phyloP scores from a whole-genome alignment of 306 rosid species.

The Betula pendula region DNA sequence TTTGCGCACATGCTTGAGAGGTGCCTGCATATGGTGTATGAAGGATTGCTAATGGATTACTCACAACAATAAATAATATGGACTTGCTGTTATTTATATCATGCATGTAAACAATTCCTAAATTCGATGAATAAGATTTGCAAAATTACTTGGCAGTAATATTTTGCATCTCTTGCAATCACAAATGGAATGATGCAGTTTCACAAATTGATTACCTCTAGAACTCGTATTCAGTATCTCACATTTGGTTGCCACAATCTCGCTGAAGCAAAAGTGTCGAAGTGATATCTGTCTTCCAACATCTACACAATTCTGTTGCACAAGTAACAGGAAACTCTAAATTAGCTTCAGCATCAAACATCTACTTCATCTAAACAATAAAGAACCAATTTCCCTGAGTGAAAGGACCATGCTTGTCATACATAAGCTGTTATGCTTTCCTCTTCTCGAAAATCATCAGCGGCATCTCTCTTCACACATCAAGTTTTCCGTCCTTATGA shows the following conservation, averaged over 20 bases:
- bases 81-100: neutral
- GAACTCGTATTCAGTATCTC: neutral
- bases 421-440: neutral
- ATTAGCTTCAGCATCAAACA: neutral
- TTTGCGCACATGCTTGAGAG: neutral
- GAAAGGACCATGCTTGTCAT: neutral
- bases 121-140: neutral
- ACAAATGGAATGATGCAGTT: neutral
- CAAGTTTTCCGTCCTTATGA: neutral
- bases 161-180: neutral
- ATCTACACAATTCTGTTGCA: neutral
- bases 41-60: neutral
- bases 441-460: neutral
- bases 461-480: neutral
- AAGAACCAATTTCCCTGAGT: slow-evolving; percentile 1
- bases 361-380: neutral
- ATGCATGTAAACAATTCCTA: neutral
- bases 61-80: neutral
- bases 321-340: neutral
- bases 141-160: neutral
- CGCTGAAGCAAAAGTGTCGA: neutral
- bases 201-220: neutral
- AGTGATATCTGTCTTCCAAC: neutral
- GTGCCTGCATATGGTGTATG: neutral
- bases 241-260: neutral